These are phyloP conservation scores for Aspergillus clavatus DNA, from an alignment of 2,329 filamentous ascomycete species.

Conservation along the genomic window DNA sequence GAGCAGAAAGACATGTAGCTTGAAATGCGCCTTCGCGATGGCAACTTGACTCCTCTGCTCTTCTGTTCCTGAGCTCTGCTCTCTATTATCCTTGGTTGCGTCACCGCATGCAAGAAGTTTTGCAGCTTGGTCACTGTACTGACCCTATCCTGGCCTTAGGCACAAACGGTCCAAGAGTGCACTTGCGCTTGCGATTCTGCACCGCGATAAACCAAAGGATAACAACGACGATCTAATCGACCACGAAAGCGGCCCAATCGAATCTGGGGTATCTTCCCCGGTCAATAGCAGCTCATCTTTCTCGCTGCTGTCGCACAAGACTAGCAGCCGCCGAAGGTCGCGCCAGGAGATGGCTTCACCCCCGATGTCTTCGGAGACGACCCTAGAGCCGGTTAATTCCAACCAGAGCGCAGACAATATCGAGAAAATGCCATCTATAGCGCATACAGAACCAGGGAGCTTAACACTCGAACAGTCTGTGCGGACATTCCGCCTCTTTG, in stretches of 20 bases:
- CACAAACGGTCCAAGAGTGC: slow-evolving; percentile 53
- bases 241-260: slow-evolving; percentile 23
- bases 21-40: background rate
- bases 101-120: background rate
- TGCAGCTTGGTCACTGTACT: slow-evolving; percentile 15
- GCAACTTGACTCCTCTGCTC: background rate
- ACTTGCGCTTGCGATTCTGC: slow-evolving; percentile 51
- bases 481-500: slow-evolving; percentile 88
- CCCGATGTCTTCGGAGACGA: slow-evolving; percentile 19
- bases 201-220: slow-evolving; percentile 49
- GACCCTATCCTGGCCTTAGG: slow-evolving; percentile 30
- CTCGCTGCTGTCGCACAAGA: slow-evolving; percentile 26
- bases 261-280: slow-evolving; percentile 23
- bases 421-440: slow-evolving; percentile 32
- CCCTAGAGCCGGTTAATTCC: slow-evolving; percentile 25
- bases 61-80: background rate
- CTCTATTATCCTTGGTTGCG: background rate
- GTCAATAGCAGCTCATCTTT: slow-evolving; percentile 24
- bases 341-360: slow-evolving; percentile 20
- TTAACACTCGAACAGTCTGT: slow-evolving; percentile 84
- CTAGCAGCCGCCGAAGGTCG: slow-evolving; percentile 30
- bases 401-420: slow-evolving; percentile 21
- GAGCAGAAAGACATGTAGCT: too few relatives aligned
- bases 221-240: slow-evolving; percentile 25
- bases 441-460: slow-evolving; percentile 29